A percentile compares a stretch with the other conserved stretches of the same genome.
phyloP scores from a whole-genome alignment of 331 rosid species.

The Prunus yedoensis region DNA sequence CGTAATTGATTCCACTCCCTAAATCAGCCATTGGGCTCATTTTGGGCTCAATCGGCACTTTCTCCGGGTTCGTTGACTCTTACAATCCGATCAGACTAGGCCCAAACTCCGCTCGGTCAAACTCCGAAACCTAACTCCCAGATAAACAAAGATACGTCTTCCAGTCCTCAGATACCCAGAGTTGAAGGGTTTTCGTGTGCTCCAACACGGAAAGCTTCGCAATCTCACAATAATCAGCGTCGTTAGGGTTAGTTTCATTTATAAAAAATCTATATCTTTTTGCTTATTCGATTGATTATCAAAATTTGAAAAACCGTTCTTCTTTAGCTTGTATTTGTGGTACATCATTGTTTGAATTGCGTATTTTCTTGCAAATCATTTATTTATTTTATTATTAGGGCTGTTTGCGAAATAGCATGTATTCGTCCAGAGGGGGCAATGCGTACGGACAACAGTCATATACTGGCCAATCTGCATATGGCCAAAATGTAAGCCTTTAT shows the following conservation, averaged over 20 bases:
- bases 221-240: background rate
- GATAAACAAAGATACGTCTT: conserved; percentile 1
- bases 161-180: background rate
- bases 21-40: background rate
- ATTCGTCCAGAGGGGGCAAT: conserved; percentile 82
- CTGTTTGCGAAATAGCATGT: conserved; percentile 55
- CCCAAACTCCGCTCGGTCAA: background rate
- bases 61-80: too few species aligned
- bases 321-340: background rate
- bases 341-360: background rate
- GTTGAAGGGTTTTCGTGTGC: conserved; percentile 32
- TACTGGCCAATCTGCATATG: conserved; percentile 78
- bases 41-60: too few species aligned
- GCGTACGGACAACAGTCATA: conserved; percentile 82
- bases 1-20: too few species aligned
- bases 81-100: background rate
- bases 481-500: conserved; percentile 56
- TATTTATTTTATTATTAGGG: background rate
- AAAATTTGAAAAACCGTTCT: background rate
- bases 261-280: too few species aligned
- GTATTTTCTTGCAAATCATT: conserved; percentile 18
- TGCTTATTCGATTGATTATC: background rate
- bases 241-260: background rate
- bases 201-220: background rate
- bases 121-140: conserved; percentile 6